Evolutionary conservation across 805 yeast genomes (phyloP).

Genomic region (Candida arabinofermentans): DNA sequence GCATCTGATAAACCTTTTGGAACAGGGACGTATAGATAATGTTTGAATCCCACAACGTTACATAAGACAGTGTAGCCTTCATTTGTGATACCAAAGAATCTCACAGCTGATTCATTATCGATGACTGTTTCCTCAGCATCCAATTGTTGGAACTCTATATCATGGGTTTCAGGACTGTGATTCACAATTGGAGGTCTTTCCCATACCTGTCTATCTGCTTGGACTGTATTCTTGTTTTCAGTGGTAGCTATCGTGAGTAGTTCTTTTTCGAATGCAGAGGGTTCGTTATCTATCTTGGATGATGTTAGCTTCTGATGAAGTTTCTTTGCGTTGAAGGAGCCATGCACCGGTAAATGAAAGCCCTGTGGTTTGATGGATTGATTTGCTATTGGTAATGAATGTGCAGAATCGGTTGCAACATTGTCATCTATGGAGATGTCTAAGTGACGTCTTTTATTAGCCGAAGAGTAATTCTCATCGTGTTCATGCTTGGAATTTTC

Average conservation of each 20-base stretch:
- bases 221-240: constrained; percentile 20
- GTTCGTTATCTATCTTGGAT: constrained; percentile 31
- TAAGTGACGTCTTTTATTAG: constrained; percentile 20
- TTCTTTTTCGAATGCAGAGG: constrained; percentile 51
- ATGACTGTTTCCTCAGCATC: constrained; percentile 84
- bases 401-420: constrained; percentile 26
- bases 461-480: constrained; percentile 4
- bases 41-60: constrained; percentile 83
- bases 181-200: constrained; percentile 52
- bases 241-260: constrained; percentile 41
- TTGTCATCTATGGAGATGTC: constrained; percentile 19
- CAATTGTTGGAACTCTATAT: constrained; percentile 80
- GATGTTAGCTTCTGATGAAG: constrained; percentile 28
- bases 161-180: constrained; percentile 45
- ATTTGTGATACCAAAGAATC: constrained; percentile 90
- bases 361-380: constrained; percentile 27
- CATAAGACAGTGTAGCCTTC: constrained; percentile 88
- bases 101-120: constrained; percentile 57
- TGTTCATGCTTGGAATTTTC: constrained; percentile 10
- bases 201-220: constrained; percentile 36
- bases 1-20: constrained; percentile 69
- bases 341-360: constrained; percentile 28
- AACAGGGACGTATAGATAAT: constrained; percentile 88
- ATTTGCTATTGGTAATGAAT: constrained; percentile 29
- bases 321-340: constrained; percentile 18